Evolutionary conservation across 257 asterid genomes (phyloP), one percentile per base, ranked within the genome.

Genomic region (Solanum tarapatanum): DNA sequence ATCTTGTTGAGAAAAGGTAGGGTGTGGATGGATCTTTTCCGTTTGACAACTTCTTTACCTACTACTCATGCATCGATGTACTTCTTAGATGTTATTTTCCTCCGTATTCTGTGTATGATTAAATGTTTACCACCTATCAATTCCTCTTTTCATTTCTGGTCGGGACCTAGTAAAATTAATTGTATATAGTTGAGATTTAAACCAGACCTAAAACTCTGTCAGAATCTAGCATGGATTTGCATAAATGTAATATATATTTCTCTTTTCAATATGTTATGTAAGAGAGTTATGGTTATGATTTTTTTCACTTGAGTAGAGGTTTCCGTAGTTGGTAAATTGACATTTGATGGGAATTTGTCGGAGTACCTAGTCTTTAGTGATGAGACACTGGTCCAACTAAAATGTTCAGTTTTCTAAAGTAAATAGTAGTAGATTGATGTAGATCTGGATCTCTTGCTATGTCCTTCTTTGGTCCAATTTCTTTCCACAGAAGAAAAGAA

Each of bases 1-100:
- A 87, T 84, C 84, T 87, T 72, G 84, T 87, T 24, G 89, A 87
- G 11, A 87, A 87, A 83, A 87, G 89, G 89, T 87, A 66, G 86
- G 92, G 33, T 24, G 55, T 37, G 28, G 55, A 73, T 43, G 62
- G 62, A 24, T 19, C 5, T 87, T 75, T 35, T 23, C 43, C 7
- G 2, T 14, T 77, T 23, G 60, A 39, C 11, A 76, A 76, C 58
- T 37, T 55, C 60, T 76, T 76, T 76, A 76, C 83, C 32, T 75
- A 35, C 51, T 75, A 76, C 35, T 76, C 43, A 76, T 39, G 21
- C 35, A n/a, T 7, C 9, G 0, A 3, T 43, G 8, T 26, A 79
- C 37, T 43, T 43, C 39, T 43, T 79, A 43, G 26, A 79, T 11
- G 32, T 8, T 79, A 79, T 43, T 43, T 77, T 77, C 36, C 84